phyloP scores from a whole-genome alignment of 495 filamentous ascomycete species.

The Lasiosphaeria hispida region DNA sequence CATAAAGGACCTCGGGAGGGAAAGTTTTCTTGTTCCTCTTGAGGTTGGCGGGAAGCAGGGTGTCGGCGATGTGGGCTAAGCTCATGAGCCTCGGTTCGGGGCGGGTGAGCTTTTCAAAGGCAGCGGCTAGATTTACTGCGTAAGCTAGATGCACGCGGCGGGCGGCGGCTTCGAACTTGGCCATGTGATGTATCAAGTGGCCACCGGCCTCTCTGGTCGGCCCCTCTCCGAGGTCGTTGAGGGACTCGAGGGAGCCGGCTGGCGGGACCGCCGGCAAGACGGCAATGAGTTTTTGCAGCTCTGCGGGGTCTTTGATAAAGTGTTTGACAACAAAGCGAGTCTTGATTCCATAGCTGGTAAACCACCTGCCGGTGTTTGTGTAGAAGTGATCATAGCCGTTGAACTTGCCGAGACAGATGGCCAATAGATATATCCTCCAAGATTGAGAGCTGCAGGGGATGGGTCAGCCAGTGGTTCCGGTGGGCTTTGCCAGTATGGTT shows the following conservation, averaged over 20 bases:
- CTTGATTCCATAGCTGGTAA: constrained; percentile 45
- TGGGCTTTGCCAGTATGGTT: neutral
- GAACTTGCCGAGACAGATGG: constrained; percentile 65
- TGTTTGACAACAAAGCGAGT: constrained; percentile 62
- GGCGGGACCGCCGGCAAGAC: constrained; percentile 50
- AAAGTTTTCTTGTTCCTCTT: constrained; percentile 46
- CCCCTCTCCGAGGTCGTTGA: constrained; percentile 45
- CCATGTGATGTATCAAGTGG: constrained; percentile 51
- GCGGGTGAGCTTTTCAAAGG: constrained; percentile 44
- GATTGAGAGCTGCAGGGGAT: constrained; percentile 5
- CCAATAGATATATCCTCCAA: constrained; percentile 50
- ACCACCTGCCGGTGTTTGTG: constrained; percentile 69
- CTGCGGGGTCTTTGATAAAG: constrained; percentile 54
- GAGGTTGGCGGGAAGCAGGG: constrained; percentile 44
- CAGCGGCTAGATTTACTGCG: constrained; percentile 48
- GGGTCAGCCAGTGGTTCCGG: too few relatives aligned
- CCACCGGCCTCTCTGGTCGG: constrained; percentile 54
- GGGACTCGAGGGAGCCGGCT: constrained; percentile 26
- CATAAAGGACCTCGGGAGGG: constrained; percentile 58
- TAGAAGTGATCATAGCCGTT: constrained; percentile 69
- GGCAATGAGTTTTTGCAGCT: constrained; percentile 58
- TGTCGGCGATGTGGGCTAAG: constrained; percentile 61
- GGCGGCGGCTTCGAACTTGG: constrained; percentile 47
- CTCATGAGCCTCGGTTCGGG: constrained; percentile 54
- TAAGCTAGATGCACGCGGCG: constrained; percentile 54